These are phyloP conservation scores for Trichoderma asperellum DNA, from an alignment of 2,329 filamentous ascomycete genomes.

Conservation along the genomic window DNA sequence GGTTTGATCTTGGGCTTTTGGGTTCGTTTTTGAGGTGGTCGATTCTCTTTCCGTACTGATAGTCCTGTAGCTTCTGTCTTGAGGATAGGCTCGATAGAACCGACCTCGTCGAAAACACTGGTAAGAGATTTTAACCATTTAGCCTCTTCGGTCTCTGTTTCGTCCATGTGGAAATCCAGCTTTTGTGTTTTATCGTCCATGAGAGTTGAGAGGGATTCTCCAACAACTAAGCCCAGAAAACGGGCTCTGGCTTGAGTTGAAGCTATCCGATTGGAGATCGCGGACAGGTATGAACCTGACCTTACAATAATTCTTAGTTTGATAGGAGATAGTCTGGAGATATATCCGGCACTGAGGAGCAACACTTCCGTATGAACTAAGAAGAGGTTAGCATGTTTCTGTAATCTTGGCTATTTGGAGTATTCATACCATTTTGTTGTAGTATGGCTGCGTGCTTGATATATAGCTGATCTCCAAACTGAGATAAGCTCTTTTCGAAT, in stretches of 20 bases:
- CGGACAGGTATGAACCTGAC: slow-evolving; percentile 72
- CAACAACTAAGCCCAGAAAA: slow-evolving; percentile 87
- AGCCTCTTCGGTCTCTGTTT: slow-evolving; percentile 73
- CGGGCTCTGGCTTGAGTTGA: slow-evolving; percentile 75
- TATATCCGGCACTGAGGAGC: slow-evolving; percentile 75
- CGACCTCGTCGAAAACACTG: slow-evolving; percentile 64
- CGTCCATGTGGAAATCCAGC: slow-evolving; percentile 84
- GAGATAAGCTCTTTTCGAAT: slow-evolving; percentile 68
- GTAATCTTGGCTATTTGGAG: background rate
- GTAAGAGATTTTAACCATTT: slow-evolving; percentile 73
- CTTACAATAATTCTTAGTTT: slow-evolving; percentile 71
- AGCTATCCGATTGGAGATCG: slow-evolving; percentile 82
- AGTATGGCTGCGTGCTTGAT: slow-evolving; percentile 83
- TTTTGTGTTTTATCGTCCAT: slow-evolving; percentile 69
- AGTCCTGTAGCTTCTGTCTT: slow-evolving; percentile 29
- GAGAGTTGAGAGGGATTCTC: slow-evolving; percentile 69
- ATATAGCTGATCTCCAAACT: slow-evolving; percentile 85
- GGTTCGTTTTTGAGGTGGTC: slow-evolving; percentile 31
- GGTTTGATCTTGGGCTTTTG: slow-evolving; percentile 33
- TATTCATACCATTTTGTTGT: slow-evolving; percentile 80
- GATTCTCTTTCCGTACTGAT: slow-evolving; percentile 6
- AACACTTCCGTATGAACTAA: slow-evolving; percentile 78
- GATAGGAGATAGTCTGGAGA: slow-evolving; percentile 67
- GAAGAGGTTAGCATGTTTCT: slow-evolving; percentile 33
- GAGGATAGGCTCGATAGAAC: slow-evolving; percentile 58